phyloP scores from a whole-genome alignment of 441 rosid genomes.

The Erodium chrysanthum region DNA sequence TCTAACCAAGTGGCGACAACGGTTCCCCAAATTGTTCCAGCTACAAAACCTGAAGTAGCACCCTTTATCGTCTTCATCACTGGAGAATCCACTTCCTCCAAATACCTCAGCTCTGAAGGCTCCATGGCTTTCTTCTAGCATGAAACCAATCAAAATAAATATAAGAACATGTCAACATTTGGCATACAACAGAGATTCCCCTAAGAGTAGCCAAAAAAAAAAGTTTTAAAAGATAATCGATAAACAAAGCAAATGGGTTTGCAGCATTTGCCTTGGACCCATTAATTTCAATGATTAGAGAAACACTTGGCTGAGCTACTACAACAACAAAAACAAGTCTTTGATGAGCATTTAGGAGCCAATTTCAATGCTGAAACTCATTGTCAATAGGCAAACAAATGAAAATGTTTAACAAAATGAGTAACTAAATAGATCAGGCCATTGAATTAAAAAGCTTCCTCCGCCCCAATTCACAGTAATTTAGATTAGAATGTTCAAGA shows the following conservation, averaged over 20 bases:
- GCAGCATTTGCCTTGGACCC: not conserved
- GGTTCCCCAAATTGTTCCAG: slow-evolving; percentile 76
- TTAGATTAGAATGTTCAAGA: no score
- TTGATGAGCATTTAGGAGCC: not conserved
- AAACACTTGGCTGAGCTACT: not conserved
- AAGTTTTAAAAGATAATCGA: not conserved
- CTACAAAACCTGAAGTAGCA: slow-evolving; percentile 66
- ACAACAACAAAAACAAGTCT: no score
- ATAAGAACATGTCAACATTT: slow-evolving; percentile 8
- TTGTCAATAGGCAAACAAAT: not conserved
- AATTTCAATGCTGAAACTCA: not conserved
- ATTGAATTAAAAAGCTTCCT: not conserved
- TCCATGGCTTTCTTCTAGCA: slow-evolving; percentile 40
- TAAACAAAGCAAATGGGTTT: not conserved
- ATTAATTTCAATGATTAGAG: not conserved
- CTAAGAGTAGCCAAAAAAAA: not conserved
- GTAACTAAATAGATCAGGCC: not conserved
- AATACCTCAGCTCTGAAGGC: slow-evolving; percentile 70
- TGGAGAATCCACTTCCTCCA: slow-evolving; percentile 69
- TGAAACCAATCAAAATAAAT: slow-evolving; percentile 9
- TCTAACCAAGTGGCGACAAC: slow-evolving; percentile 82
- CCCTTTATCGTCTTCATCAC: slow-evolving; percentile 70
- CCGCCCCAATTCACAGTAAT: not conserved
- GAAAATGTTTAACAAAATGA: not conserved
- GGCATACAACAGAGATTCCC: not conserved